These are phyloP conservation scores for Saitozyma sp. DNA, from an alignment of 768 basidiomycete genomes.

Conservation along the genomic window DNA sequence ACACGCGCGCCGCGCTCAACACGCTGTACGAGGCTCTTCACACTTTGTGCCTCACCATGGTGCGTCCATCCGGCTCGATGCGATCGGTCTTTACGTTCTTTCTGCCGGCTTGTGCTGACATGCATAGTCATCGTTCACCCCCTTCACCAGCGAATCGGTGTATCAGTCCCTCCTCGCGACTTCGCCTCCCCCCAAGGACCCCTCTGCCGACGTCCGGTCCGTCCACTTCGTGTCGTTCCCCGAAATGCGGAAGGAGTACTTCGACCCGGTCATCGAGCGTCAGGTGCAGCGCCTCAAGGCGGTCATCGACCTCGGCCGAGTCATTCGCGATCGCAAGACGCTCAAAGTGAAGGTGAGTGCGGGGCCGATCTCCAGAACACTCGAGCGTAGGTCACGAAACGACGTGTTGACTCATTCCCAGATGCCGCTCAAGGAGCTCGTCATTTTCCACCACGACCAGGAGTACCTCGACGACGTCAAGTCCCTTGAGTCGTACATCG, in stretches of 20 bases:
- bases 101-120: background rate
- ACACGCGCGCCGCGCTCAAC: slow-evolving; percentile 83
- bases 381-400: slow-evolving; percentile 16
- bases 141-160: slow-evolving; percentile 94
- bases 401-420: slow-evolving; percentile 1
- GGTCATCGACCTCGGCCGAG: slow-evolving; percentile 87
- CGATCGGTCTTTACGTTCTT: background rate
- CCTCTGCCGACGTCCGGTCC: slow-evolving; percentile 76
- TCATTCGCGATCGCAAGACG: slow-evolving; percentile 80
- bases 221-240: slow-evolving; percentile 96
- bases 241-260: slow-evolving; percentile 88
- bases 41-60: slow-evolving; percentile 93
- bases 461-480: slow-evolving; percentile 82
- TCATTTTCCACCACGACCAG: slow-evolving; percentile 86
- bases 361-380: too few species aligned
- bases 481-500: slow-evolving; percentile 81
- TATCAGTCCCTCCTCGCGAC: slow-evolving; percentile 90
- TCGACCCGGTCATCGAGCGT: slow-evolving; percentile 87
- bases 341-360: slow-evolving; percentile 77
- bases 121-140: slow-evolving; percentile 88
- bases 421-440: slow-evolving; percentile 77
- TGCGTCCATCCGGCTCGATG: slow-evolving; percentile 52
- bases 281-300: slow-evolving; percentile 92
- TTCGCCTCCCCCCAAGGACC: slow-evolving; percentile 58
- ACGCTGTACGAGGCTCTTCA: slow-evolving; percentile 93